A percentile compares a stretch with the other conserved stretches of the same genome.
Conservation (phyloP, 2,329 filamentous ascomycete species). For the Sporothrix humicola region DNA sequence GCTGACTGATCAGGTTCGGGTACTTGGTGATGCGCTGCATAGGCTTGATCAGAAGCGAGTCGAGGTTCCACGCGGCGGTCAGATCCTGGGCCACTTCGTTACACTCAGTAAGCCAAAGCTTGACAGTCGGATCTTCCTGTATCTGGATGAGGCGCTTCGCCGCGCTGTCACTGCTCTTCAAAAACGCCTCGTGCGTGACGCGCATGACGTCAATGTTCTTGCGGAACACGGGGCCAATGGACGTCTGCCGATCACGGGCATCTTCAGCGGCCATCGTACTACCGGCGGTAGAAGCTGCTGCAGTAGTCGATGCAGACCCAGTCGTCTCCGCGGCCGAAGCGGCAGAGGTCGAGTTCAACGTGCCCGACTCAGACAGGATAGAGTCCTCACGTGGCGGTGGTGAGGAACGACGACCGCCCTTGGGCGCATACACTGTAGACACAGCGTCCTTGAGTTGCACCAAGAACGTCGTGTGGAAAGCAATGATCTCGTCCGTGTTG, state of each 20-base stretch:
- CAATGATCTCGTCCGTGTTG: conserved; percentile 88
- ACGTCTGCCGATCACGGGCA: conserved; percentile 58
- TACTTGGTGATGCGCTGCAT: conserved; percentile 96
- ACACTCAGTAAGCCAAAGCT: conserved; percentile 91
- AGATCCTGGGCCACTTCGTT: conserved; percentile 90
- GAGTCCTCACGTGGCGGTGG: conserved; percentile 43
- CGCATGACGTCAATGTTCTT: conserved; percentile 66
- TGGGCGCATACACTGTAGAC: conserved; percentile 75
- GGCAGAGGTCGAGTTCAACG: conserved; percentile 48
- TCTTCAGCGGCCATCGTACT: conserved; percentile 54
- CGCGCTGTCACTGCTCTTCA: conserved; percentile 67
- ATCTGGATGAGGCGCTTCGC: conserved; percentile 67
- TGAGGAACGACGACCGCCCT: conserved; percentile 47
- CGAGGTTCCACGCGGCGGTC: conserved; percentile 91
- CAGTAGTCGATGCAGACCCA: conserved; percentile 43
- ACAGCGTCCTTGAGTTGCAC: conserved; percentile 80
- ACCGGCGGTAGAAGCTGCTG: conserved; percentile 29
- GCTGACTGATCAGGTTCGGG: conserved; percentile 79
- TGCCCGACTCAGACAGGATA: conserved; percentile 43
- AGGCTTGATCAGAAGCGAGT: conserved; percentile 95
- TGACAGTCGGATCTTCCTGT: conserved; percentile 67
- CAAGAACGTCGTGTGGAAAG: conserved; percentile 81
- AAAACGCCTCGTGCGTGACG: conserved; percentile 63
- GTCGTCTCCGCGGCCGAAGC: conserved; percentile 42
- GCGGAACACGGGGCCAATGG: conserved; percentile 60